Evolutionary conservation across 2,329 filamentous ascomycete genomes (phyloP).

Genomic region (Geoglossum cookeanum): DNA sequence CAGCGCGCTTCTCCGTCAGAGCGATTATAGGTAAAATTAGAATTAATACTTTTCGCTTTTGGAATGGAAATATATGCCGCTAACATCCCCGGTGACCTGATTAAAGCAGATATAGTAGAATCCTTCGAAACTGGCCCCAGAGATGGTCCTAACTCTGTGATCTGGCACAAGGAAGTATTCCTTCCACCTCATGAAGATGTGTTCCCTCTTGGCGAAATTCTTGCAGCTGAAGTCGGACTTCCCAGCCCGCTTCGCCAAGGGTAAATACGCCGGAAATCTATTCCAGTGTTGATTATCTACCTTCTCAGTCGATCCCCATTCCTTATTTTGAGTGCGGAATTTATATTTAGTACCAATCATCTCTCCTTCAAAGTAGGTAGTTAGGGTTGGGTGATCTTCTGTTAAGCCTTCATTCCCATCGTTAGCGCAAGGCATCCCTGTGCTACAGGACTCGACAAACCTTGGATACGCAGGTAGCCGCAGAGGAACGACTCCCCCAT

Average conservation of each 20-base stretch:
- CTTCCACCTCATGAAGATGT: slow-evolving; percentile 99
- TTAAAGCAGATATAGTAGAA: slow-evolving; percentile 99
- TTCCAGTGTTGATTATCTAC: slow-evolving; percentile 87
- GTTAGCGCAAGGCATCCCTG: background rate
- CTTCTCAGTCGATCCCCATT: slow-evolving; percentile 84
- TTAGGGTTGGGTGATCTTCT: slow-evolving; percentile 89
- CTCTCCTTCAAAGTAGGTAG: slow-evolving; percentile 95
- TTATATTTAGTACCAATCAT: slow-evolving; percentile 89
- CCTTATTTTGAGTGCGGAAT: slow-evolving; percentile 76
- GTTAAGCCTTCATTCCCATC: slow-evolving; percentile 50
- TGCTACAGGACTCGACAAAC: slow-evolving; percentile 26
- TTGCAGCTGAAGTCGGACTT: slow-evolving; percentile 38
- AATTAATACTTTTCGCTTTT: slow-evolving; percentile 73
- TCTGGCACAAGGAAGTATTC: slow-evolving; percentile 95
- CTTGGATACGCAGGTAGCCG: slow-evolving; percentile 89
- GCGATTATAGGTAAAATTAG: background rate
- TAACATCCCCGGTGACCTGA: slow-evolving; percentile 67
- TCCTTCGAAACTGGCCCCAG: slow-evolving; percentile 88
- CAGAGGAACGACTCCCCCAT: slow-evolving; percentile 87
- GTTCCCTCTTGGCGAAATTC: slow-evolving; percentile 60
- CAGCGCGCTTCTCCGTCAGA: slow-evolving; percentile 7
- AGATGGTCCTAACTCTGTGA: slow-evolving; percentile 77
- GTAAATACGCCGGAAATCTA: slow-evolving; percentile 72
- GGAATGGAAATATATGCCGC: slow-evolving; percentile 91
- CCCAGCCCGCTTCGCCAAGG: slow-evolving; percentile 46